Evolutionary conservation across 768 basidiomycete genomes (phyloP).

Genomic region (Rhodotorula taiwanensis): DNA sequence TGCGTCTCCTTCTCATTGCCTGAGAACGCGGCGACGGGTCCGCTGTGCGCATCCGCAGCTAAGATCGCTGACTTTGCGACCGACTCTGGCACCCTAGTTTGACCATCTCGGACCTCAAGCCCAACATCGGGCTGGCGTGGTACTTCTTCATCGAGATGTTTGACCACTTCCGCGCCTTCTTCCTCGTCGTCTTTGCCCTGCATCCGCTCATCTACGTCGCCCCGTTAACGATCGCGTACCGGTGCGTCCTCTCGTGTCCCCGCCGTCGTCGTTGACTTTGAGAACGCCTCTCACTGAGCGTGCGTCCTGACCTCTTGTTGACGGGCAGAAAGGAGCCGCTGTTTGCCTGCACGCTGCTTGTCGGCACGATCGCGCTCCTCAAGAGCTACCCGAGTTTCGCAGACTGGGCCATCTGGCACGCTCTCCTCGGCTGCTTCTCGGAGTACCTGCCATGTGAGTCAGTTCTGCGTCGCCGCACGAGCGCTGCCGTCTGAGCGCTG

Average conservation of each 20-base stretch:
- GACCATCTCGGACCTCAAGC: slow-evolving; percentile 78
- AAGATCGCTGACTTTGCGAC: neutral
- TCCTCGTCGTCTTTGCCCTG: slow-evolving; percentile 83
- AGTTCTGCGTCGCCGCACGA: too few relatives aligned
- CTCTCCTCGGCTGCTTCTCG: slow-evolving; percentile 72
- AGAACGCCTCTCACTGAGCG: too few relatives aligned
- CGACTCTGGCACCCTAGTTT: slow-evolving; percentile 50
- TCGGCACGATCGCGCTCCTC: slow-evolving; percentile 73
- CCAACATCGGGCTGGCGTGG: slow-evolving; percentile 94
- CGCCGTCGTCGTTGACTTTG: too few relatives aligned
- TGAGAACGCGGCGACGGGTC: too few relatives aligned
- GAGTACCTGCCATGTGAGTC: slow-evolving; percentile 72
- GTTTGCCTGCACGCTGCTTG: slow-evolving; percentile 66
- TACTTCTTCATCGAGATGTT: slow-evolving; percentile 99
- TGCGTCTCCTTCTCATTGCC: slow-evolving; percentile 3
- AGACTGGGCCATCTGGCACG: slow-evolving; percentile 78
- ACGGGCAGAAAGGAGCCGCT: slow-evolving; percentile 74
- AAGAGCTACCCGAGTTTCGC: slow-evolving; percentile 88
- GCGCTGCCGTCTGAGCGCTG: too few relatives aligned
- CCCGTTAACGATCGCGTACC: slow-evolving; percentile 51
- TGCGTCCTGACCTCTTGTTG: too few relatives aligned
- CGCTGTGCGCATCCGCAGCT: too few relatives aligned
- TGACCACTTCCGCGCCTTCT: slow-evolving; percentile 92
- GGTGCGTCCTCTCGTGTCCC: slow-evolving; percentile 3
- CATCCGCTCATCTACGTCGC: slow-evolving; percentile 75